These are phyloP conservation scores for Polytolypa hystricis DNA, from an alignment of 2,329 filamentous ascomycete species.

Conservation along the genomic window DNA sequence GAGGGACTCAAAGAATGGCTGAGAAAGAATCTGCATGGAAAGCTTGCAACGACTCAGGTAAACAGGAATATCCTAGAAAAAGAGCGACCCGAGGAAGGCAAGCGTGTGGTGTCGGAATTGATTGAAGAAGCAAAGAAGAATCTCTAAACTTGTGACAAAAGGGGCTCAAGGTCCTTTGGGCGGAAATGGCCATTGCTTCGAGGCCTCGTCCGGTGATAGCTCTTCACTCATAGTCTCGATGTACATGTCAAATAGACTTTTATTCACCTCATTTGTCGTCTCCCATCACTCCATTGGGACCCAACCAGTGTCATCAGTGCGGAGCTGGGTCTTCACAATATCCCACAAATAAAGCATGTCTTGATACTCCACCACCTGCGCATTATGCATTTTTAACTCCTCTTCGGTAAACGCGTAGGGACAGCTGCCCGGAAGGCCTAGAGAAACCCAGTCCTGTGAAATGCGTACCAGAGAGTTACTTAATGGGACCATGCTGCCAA, in stretches of 20 bases:
- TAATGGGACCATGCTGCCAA: not conserved
- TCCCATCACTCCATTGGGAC: constrained; percentile 14
- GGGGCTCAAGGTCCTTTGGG: not conserved
- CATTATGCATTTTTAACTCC: not conserved
- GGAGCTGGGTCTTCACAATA: constrained; percentile 15
- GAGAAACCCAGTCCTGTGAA: not conserved
- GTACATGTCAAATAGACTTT: constrained; percentile 14
- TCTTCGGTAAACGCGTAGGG: not conserved
- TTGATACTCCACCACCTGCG: not conserved
- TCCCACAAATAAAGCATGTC: constrained; percentile 12
- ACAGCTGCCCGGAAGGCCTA: not conserved
- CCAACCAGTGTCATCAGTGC: constrained; percentile 17
- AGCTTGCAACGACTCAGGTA: constrained; percentile 4
- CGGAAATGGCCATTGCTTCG: constrained; percentile 5
- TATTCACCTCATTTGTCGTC: constrained; percentile 12
- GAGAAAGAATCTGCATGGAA: constrained; percentile 3
- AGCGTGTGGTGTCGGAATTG: constrained; percentile 3
- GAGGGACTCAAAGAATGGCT: constrained; percentile 4
- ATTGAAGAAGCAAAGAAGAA: constrained; percentile 4
- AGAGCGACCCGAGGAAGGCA: not conserved
- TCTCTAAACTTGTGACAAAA: constrained; percentile 4
- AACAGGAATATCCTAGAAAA: constrained; percentile 4
- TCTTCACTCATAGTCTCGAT: constrained; percentile 16
- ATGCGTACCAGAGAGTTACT: not conserved
- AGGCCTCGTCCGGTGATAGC: constrained; percentile 10